Base-by-base conservation (phyloP, 129 eudicot species). In the Flaveria bidentis region DNA sequence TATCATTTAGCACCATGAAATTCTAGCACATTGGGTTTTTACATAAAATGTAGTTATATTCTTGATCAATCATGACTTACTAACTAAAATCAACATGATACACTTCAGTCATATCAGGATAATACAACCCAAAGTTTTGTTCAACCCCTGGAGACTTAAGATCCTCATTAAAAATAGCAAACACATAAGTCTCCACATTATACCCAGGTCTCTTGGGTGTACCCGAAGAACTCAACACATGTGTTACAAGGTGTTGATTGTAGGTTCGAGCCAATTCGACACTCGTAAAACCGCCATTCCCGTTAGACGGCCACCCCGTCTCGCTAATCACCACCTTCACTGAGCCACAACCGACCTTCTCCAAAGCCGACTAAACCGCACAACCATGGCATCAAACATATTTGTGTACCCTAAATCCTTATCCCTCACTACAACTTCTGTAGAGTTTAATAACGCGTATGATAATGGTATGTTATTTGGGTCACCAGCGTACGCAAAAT, bases 261-360 rank as follows among this genome's bases (percentile, higher is more conserved):
- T 86, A 83, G 1, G 55, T 78, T 60, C 17, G 68, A 17, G 90
- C 87, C 33, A 71, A 20, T 0, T 11, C 17, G 2, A 20, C 56
- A 0, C 73, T 77, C 28, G 90, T 79, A 9, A 60, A 30, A 61
- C 36, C 69, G 0, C 87, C 85, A 39, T 86, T 83, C 44, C 78
- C 85, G 0, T 75, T 30, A 0, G 84, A 84, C 1, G 90, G 87
- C 87, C 90, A 86, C 75, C 85, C 87, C 20, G 72, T 86, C 85
- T 86, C 90, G 5, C 83, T 71, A 9, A 83, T 47, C 58, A 83
- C 81, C 9, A 86, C 58, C 20, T 83, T 76, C 6, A 86, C 70
- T 2, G 76, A 46, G 1, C 76, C 65, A 1, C 67, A 85, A 16
- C 63, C 74, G 0, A 80, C 42, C 75, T 83, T 86, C 14, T 86